phyloP scores from a whole-genome alignment of 148 eudicot species.

The Diospyros lotus region DNA sequence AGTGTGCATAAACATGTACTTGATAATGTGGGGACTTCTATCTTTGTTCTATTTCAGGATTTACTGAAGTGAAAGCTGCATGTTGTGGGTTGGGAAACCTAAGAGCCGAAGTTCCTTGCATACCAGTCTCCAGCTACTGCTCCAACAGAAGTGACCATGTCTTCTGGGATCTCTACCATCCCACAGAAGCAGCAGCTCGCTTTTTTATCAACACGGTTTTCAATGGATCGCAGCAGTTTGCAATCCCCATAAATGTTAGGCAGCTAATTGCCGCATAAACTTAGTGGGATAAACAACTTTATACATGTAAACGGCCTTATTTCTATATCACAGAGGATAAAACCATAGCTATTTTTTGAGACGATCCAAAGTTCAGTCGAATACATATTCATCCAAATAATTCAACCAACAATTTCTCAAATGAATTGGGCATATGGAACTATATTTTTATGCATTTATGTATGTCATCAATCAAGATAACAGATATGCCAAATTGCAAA shows the following conservation, averaged over 20 bases:
- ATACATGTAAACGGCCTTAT: too few relatives aligned
- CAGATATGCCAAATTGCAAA: too few relatives aligned
- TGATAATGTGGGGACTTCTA: neutral
- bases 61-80: slow-evolving; percentile 62
- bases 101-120: slow-evolving; percentile 55
- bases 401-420: too few relatives aligned
- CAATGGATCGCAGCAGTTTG: slow-evolving; percentile 33
- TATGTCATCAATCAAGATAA: too few relatives aligned
- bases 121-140: slow-evolving; percentile 59
- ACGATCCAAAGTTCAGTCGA: too few relatives aligned
- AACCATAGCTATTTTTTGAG: too few relatives aligned
- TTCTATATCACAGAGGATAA: too few relatives aligned
- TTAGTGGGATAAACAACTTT: too few relatives aligned
- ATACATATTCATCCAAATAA: too few relatives aligned
- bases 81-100: slow-evolving; percentile 82
- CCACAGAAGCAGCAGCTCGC: slow-evolving; percentile 65
- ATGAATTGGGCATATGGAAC: too few relatives aligned
- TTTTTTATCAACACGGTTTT: slow-evolving; percentile 35
- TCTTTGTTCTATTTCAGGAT: slow-evolving; percentile 42
- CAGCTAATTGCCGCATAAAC: slow-evolving; percentile 47
- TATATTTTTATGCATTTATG: too few relatives aligned
- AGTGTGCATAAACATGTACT: too few relatives aligned
- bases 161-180: slow-evolving; percentile 90
- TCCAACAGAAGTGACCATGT: slow-evolving; percentile 58
- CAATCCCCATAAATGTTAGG: slow-evolving; percentile 45